phyloP scores from a whole-genome alignment of 2,329 filamentous ascomycete species.

The Hortaea werneckii region DNA sequence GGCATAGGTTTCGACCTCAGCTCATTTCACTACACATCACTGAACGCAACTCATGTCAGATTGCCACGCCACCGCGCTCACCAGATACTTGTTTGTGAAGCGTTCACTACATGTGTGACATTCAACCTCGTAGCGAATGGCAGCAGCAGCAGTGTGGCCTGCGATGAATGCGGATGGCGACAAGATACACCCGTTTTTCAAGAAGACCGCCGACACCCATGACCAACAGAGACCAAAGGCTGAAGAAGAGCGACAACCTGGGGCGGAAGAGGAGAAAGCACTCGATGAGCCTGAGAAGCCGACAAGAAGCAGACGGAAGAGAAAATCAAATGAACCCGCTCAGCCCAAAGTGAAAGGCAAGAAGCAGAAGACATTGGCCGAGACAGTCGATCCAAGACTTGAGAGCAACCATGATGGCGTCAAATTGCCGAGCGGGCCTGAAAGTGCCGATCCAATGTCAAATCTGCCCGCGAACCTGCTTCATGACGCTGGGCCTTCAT shows the following conservation, averaged over 20 bases:
- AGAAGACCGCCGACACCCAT: neutral
- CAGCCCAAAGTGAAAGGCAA: constrained; percentile 10
- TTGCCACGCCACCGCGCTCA: too few species aligned
- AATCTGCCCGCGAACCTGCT: too few species aligned
- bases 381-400: constrained; percentile 16
- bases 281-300: constrained; percentile 1
- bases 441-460: too few species aligned
- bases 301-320: constrained; percentile 9
- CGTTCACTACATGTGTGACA: too few species aligned
- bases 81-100: too few species aligned
- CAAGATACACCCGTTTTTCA: constrained; percentile 24
- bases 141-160: constrained; percentile 9
- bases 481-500: too few species aligned
- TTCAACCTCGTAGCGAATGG: constrained; percentile 9
- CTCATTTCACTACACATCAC: too few species aligned
- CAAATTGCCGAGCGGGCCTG: too few species aligned
- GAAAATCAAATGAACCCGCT: constrained; percentile 4
- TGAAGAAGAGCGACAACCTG: constrained; percentile 1
- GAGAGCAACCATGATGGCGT: too few species aligned
- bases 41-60: too few species aligned
- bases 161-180: constrained; percentile 17
- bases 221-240: constrained; percentile 3
- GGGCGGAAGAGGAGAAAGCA: neutral
- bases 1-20: too few species aligned
- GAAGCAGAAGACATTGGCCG: constrained; percentile 21